These are phyloP conservation scores for Jatropha curcas DNA, from an alignment of 345 rosid species.

Conservation along the genomic window DNA sequence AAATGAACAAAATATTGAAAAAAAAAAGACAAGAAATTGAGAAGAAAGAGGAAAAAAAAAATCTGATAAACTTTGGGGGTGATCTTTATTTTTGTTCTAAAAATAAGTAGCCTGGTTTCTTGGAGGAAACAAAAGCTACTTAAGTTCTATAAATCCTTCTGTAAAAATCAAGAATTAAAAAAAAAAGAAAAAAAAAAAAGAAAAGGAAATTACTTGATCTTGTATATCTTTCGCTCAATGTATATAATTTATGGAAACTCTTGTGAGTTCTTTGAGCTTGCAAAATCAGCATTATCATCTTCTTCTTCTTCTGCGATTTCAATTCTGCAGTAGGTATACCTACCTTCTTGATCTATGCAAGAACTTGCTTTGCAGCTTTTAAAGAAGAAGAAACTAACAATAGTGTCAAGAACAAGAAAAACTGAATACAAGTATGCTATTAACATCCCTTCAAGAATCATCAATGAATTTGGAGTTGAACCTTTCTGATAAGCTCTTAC, in stretches of 20 bases:
- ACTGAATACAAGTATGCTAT: conserved; percentile 72
- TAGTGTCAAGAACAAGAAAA: conserved; percentile 65
- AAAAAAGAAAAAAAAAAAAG: not conserved
- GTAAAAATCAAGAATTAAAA: not conserved
- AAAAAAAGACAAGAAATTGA: not conserved
- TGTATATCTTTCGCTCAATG: not conserved
- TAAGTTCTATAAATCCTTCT: not conserved
- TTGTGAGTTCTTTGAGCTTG: conserved; percentile 31
- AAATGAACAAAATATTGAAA: not conserved
- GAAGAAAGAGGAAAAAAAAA: not conserved
- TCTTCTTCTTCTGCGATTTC: conserved; percentile 40
- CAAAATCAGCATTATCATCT: conserved; percentile 20
- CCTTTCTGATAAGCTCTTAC: conserved; percentile 34
- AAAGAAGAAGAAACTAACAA: conserved; percentile 55
- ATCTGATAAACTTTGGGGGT: not conserved
- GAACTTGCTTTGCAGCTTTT: conserved; percentile 49
- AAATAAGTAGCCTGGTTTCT: conserved; percentile 17
- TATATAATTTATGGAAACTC: conserved; percentile 27
- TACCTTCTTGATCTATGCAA: conserved; percentile 30
- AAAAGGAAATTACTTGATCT: not conserved
- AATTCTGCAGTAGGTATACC: conserved; percentile 27
- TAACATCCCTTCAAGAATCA: conserved; percentile 53
- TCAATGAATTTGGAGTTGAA: conserved; percentile 16
- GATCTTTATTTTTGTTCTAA: not conserved
- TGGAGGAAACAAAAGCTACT: conserved; percentile 2